Conservation (phyloP, 208 protist genomes). For the Leishmania martiniquensis region DNA sequence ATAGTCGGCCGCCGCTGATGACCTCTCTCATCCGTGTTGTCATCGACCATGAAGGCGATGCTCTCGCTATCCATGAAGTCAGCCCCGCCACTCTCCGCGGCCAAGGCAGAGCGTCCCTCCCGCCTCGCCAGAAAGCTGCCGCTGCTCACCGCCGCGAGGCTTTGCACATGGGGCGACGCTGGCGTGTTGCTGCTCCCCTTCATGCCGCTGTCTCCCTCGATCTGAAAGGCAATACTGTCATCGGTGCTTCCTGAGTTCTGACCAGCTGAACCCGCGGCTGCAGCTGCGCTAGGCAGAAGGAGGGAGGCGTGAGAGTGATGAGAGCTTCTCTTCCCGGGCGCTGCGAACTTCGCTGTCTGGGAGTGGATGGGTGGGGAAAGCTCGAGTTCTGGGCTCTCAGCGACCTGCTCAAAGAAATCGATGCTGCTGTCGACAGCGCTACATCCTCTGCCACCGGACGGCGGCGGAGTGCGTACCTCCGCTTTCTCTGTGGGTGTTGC, state of each 20-base stretch:
- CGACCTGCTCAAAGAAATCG: constrained; percentile 31
- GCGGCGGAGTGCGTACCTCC: neutral
- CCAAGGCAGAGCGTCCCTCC: neutral
- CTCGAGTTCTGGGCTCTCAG: neutral
- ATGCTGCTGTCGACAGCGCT: constrained; percentile 37
- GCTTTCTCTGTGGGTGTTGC: constrained; percentile 18
- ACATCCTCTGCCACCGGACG: neutral
- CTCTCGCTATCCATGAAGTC: constrained; percentile 40
- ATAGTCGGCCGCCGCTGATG: neutral
- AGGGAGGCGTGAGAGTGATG: neutral
- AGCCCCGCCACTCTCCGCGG: constrained; percentile 1
- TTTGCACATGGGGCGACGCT: neutral
- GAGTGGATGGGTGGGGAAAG: neutral
- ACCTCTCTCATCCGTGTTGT: neutral
- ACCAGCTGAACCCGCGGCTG: neutral
- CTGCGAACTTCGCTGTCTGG: neutral
- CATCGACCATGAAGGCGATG: constrained; percentile 56
- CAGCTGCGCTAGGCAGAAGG: neutral
- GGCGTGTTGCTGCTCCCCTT: neutral
- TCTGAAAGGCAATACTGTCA: constrained; percentile 39
- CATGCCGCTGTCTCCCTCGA: constrained; percentile 10
- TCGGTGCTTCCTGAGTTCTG: constrained; percentile 3
- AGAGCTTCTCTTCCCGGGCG: neutral
- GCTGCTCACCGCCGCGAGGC: neutral
- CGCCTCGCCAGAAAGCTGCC: neutral